Evolutionary conservation across 169 alveolate genomes (phyloP).

Genomic region (Plasmodium vinckei): DNA sequence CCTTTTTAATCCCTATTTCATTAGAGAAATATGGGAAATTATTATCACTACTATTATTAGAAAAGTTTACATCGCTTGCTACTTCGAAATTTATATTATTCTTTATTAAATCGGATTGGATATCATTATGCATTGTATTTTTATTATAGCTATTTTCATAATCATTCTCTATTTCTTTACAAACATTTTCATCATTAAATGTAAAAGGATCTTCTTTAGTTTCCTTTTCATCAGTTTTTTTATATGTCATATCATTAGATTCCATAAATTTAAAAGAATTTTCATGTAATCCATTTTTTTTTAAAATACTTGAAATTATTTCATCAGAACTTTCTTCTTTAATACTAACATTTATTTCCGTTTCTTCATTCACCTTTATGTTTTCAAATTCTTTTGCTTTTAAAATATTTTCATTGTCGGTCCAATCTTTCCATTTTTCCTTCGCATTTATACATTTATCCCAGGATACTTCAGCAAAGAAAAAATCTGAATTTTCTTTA

Average conservation of each 20-base stretch:
- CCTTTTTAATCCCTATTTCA: too few relatives aligned
- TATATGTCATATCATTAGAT: not conserved
- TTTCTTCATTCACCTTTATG: not conserved
- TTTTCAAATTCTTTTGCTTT: not conserved
- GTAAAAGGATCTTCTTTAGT: not conserved
- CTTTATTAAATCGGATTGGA: too few relatives aligned
- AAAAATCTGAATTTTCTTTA: too few relatives aligned
- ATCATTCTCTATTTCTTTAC: not conserved
- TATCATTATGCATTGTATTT: too few relatives aligned
- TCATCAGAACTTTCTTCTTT: not conserved
- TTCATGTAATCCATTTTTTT: conserved; percentile 4
- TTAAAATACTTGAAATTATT: not conserved
- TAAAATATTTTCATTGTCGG: too few relatives aligned
- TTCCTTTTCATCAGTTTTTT: not conserved
- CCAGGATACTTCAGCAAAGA: too few relatives aligned
- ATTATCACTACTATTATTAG: too few relatives aligned
- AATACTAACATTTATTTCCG: not conserved
- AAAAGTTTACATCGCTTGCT: too few relatives aligned
- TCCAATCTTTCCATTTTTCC: too few relatives aligned
- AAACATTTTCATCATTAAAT: not conserved
- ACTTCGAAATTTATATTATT: too few relatives aligned
- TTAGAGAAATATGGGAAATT: too few relatives aligned
- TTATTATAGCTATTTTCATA: not conserved
- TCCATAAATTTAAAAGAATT: not conserved
- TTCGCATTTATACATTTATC: too few relatives aligned